phyloP scores from a whole-genome alignment of 768 basidiomycete genomes.

The Gloeopeniophorella convolvens region DNA sequence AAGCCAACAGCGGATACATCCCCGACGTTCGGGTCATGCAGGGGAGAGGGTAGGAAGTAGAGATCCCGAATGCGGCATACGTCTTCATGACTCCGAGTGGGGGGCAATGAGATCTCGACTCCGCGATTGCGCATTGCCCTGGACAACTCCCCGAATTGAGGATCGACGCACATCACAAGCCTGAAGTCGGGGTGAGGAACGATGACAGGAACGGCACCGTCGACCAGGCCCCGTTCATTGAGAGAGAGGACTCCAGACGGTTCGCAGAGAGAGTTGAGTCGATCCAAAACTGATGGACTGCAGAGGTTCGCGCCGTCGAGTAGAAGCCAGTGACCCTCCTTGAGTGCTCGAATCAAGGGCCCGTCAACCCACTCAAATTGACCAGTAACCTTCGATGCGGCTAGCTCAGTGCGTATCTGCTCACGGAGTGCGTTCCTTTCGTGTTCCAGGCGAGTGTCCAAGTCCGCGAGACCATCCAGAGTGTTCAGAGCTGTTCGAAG shows the following conservation, averaged over 20 bases:
- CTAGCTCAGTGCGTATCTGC: conserved; percentile 19
- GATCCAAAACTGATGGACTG: conserved; percentile 90
- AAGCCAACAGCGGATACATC: conserved; percentile 5
- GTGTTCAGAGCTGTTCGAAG: conserved; percentile 26
- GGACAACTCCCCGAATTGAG: conserved; percentile 87
- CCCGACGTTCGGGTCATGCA: not conserved
- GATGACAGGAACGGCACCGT: conserved; percentile 68
- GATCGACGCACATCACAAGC: conserved; percentile 90
- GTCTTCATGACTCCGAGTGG: conserved; percentile 13
- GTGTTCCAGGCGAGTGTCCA: conserved; percentile 1
- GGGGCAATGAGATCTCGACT: conserved; percentile 62
- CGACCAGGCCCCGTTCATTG: conserved; percentile 81
- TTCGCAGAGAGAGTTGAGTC: conserved; percentile 95
- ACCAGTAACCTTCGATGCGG: conserved; percentile 33
- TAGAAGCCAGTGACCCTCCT: conserved; percentile 81
- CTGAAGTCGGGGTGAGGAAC: conserved; percentile 85
- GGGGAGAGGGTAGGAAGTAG: conserved; percentile 5
- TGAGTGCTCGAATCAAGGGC: conserved; percentile 80
- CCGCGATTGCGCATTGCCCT: conserved; percentile 98
- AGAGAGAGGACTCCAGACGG: conserved; percentile 73
- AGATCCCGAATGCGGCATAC: conserved; percentile 8
- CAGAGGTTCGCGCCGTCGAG: conserved; percentile 93
- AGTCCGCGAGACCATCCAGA: conserved; percentile 26
- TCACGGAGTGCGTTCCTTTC: conserved; percentile 10
- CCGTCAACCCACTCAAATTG: conserved; percentile 96